A percentile compares a stretch with the other conserved stretches of the same genome.
phyloP scores from a whole-genome alignment of 371 early-diverging fungal species.

The Mortierella sp. region DNA sequence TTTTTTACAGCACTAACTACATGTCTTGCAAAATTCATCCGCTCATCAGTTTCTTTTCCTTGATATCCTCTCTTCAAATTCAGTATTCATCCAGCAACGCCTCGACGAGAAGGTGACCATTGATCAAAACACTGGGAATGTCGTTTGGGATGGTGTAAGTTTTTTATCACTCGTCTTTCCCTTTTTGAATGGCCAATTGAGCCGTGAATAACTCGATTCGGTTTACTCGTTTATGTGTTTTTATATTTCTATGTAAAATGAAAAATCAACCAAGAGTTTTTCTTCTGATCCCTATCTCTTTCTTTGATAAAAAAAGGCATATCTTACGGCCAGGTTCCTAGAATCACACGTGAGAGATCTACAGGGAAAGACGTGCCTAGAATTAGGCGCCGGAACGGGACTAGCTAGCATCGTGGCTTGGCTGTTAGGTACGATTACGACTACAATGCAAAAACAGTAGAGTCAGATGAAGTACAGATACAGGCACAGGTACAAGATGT shows the following conservation, averaged over 20 bases:
- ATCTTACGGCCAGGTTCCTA: conserved; percentile 47
- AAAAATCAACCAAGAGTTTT: no score
- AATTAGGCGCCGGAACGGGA: conserved; percentile 60
- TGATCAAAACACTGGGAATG: conserved; percentile 61
- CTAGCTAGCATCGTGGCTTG: conserved; percentile 59
- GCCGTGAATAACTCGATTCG: background rate
- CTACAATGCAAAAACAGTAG: no score
- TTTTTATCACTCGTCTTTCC: background rate
- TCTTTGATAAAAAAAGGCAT: conserved; percentile 26
- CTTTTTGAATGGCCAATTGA: background rate
- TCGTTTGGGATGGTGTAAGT: conserved; percentile 60
- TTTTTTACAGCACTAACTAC: no score
- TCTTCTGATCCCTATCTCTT: background rate
- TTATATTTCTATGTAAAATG: no score
- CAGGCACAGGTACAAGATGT: no score
- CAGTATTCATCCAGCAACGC: conserved; percentile 43
- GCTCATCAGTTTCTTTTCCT: background rate
- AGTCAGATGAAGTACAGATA: no score
- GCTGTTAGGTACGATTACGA: conserved; percentile 19
- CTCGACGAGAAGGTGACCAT: conserved; percentile 52
- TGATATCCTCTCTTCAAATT: background rate
- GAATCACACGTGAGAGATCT: conserved; percentile 32
- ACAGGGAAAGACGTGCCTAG: conserved; percentile 53
- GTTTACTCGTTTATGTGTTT: no score
- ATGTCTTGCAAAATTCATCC: background rate